Conservation (phyloP, 1,139 yeast species). For the Torulaspora pretoriensis region DNA sequence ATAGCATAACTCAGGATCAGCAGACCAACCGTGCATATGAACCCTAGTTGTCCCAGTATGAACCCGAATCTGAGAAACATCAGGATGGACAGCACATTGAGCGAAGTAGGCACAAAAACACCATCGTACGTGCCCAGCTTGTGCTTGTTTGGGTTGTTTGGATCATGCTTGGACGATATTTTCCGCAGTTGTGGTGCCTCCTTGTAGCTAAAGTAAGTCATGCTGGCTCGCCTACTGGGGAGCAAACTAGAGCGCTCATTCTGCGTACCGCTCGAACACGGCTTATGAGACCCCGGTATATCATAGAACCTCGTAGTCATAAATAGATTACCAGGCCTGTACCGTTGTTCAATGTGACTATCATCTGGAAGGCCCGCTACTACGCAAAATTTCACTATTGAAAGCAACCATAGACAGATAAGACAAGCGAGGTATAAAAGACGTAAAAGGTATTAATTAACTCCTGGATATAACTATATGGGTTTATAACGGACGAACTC, state of each 20-base stretch:
- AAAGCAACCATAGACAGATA: not conserved
- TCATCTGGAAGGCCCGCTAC: not conserved
- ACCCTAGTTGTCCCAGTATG: slow-evolving; percentile 74
- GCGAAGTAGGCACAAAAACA: slow-evolving; percentile 70
- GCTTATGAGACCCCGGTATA: slow-evolving; percentile 36
- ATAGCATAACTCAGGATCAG: slow-evolving; percentile 60
- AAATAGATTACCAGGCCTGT: not conserved
- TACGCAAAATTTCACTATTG: not conserved
- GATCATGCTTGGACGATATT: slow-evolving; percentile 34
- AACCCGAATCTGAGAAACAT: slow-evolving; percentile 81
- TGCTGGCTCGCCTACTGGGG: slow-evolving; percentile 15
- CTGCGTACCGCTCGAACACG: slow-evolving; percentile 14
- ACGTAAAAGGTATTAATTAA: not conserved
- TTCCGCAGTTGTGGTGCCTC: slow-evolving; percentile 29
- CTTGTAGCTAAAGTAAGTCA: slow-evolving; percentile 31
- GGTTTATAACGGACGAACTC: slow-evolving; percentile 1
- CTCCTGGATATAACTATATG: not conserved
- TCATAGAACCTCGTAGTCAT: slow-evolving; percentile 33
- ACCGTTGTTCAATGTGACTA: not conserved
- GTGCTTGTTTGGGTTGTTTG: slow-evolving; percentile 34
- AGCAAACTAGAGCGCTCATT: slow-evolving; percentile 30
- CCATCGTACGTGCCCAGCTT: slow-evolving; percentile 75
- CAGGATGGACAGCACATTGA: slow-evolving; percentile 72
- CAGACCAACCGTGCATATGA: slow-evolving; percentile 56
- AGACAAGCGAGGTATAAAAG: not conserved